Conservation (phyloP, 2,329 filamentous ascomycete genomes). For the Fusarium tupiense region DNA sequence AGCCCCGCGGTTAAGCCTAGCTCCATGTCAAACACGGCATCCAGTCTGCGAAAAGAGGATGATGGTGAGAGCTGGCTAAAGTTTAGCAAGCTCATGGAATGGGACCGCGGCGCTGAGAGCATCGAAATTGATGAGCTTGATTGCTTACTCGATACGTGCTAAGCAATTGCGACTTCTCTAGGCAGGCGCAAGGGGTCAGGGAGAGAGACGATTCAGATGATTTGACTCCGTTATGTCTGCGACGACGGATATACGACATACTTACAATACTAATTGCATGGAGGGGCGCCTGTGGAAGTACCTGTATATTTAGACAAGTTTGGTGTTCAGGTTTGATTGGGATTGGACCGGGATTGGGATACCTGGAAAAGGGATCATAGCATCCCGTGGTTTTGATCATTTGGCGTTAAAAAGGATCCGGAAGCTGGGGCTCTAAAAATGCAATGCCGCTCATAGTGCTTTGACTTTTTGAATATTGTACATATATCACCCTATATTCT, state of each 20-base stretch:
- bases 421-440: constrained; percentile 30
- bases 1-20: constrained; percentile 63
- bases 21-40: constrained; percentile 36
- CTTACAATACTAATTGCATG: constrained; percentile 40
- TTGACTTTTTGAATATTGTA: constrained; percentile 37
- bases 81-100: constrained; percentile 56
- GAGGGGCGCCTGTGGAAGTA: constrained; percentile 43
- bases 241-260: constrained; percentile 38
- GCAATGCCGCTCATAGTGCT: constrained; percentile 43
- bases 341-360: constrained; percentile 32
- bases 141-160: constrained; percentile 81
- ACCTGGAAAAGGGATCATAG: constrained; percentile 35
- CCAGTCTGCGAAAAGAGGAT: constrained; percentile 50
- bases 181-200: constrained; percentile 34
- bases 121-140: constrained; percentile 95
- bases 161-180: constrained; percentile 43
- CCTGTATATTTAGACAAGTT: constrained; percentile 46
- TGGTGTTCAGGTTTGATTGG: constrained; percentile 37
- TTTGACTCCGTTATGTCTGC: constrained; percentile 36
- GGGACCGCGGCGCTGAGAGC: constrained; percentile 82
- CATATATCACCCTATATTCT: constrained; percentile 41
- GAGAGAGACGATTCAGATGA: constrained; percentile 36
- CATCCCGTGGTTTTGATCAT: constrained; percentile 28
- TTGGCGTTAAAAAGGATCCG: constrained; percentile 34
- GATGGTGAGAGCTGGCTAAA: constrained; percentile 54